Base-by-base conservation (phyloP, 345 rosid genomes). In the Linum lewisii region DNA sequence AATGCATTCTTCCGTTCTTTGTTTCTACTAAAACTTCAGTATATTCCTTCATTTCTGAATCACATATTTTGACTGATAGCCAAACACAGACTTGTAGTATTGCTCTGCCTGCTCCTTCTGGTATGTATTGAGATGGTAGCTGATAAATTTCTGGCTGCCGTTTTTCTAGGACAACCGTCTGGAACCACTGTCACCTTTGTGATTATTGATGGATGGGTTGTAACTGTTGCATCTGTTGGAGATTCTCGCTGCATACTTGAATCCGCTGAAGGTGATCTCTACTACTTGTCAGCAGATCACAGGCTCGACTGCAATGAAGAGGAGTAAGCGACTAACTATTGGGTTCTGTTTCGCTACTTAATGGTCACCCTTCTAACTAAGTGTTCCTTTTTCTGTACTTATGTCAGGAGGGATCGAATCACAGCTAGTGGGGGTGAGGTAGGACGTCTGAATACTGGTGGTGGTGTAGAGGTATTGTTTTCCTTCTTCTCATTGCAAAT, bases 371-470 rank as follows among this genome's bases (percentile, higher is more conserved):
- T 60, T 58, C 25, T 37, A 54, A 63, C 68, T n/a, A 49, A 59
- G 59, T 62, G 34, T 56, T 78, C 26, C 14, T 15, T 47, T 63
- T 20, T 61, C 20, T 10, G 58, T 47, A 55, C 49, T 51, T 70
- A 55, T 69, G 42, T 57, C 57, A 94, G 99, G 90, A 80, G 95
- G 79, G 82, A 77, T 9, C 97, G 97, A 16, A 78, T 94, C 61
- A 94, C 97, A 57, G 81, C 92, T 51, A 84, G 99, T 68, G 99
- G 99, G 54, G 99, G 99, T 72, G 99, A 94, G 78, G 97, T 94
- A 70, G 99, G 99, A 57, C 87, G 97, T 61, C 79, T 94, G 57
- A 90, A 87, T 71, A 77, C 99, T 61, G 99, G 99, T 61, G 96
- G 97, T 61, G 99, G 99, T 75, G 81, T 95, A 7, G 96, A 90